phyloP scores from a whole-genome alignment of 768 basidiomycete species.

The Tephrocybe sp. region DNA sequence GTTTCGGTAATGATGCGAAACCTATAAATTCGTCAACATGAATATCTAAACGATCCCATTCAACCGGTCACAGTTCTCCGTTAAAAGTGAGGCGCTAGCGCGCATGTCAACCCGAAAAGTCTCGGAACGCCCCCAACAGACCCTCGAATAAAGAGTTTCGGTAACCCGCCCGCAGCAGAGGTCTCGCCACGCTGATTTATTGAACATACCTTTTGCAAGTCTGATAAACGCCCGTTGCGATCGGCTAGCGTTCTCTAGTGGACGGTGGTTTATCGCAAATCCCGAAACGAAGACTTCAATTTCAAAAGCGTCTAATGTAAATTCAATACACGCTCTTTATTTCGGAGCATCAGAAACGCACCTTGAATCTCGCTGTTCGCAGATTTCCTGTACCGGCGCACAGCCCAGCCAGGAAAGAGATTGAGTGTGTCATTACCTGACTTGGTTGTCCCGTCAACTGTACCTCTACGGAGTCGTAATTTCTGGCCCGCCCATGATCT shows the following conservation, averaged over 20 bases:
- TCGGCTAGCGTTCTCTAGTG: constrained; percentile 62
- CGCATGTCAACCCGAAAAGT: no score
- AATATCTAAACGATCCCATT: no score
- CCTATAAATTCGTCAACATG: constrained; percentile 41
- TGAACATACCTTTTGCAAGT: constrained; percentile 66
- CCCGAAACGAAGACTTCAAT: constrained; percentile 78
- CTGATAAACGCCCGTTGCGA: constrained; percentile 76
- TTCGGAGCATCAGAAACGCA: constrained; percentile 17
- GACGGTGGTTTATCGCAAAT: constrained; percentile 62
- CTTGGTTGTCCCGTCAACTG: constrained; percentile 10
- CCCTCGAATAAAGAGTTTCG: no score
- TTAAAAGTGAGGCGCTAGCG: no score
- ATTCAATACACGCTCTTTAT: not conserved
- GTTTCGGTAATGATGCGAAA: constrained; percentile 72
- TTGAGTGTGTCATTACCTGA: constrained; percentile 43
- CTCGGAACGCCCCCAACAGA: no score
- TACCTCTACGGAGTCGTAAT: constrained; percentile 31
- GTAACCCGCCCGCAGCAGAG: no score
- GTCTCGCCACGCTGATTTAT: not conserved
- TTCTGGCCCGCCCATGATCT: constrained; percentile 66
- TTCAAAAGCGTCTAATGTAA: constrained; percentile 55
- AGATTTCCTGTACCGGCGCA: constrained; percentile 41
- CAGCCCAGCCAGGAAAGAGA: constrained; percentile 85
- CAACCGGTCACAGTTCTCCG: no score
- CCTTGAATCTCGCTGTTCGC: constrained; percentile 21